Percentiles rank a stretch among this genome's conserved stretches.
These are phyloP conservation scores for Anthracocystis setariae DNA, from an alignment of 1,284 basidiomycete genomes.

Conservation along the genomic window DNA sequence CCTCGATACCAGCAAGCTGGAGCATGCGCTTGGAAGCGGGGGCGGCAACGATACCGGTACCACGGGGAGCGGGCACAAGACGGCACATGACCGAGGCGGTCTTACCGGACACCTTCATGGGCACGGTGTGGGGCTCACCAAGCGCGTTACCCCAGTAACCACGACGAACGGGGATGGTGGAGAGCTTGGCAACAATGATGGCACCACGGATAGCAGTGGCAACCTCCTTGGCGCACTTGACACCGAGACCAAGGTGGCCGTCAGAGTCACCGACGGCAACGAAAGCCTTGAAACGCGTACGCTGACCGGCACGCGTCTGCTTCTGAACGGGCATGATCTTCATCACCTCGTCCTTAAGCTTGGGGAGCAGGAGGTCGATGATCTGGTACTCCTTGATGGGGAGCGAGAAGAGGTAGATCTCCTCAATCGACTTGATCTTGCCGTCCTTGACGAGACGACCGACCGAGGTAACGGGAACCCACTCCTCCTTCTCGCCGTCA, in stretches of 20 bases:
- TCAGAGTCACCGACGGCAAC: slow-evolving; percentile 96
- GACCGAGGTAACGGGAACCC: slow-evolving; percentile 98
- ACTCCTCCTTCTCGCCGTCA: slow-evolving; percentile 92
- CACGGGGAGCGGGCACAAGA: slow-evolving; percentile 94
- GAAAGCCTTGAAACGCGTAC: slow-evolving; percentile 99
- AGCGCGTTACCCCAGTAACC: slow-evolving; percentile 90
- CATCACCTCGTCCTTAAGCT: slow-evolving; percentile 87
- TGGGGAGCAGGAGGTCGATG: slow-evolving; percentile 67
- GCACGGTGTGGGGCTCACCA: slow-evolving; percentile 98
- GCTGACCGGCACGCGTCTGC: slow-evolving; percentile 99
- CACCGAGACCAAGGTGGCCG: slow-evolving; percentile 98
- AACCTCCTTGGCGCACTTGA: slow-evolving; percentile 99
- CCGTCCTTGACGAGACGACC: slow-evolving; percentile 99
- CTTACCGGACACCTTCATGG: slow-evolving; percentile 98
- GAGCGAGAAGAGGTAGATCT: slow-evolving; percentile 99
- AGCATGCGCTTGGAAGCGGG: slow-evolving; percentile 96
- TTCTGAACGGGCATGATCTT: slow-evolving; percentile 99
- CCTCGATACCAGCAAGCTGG: slow-evolving; percentile 96
- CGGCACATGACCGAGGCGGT: slow-evolving; percentile 99
- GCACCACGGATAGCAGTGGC: slow-evolving; percentile 98
- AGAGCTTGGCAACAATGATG: slow-evolving; percentile 95
- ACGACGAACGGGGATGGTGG: slow-evolving; percentile 93
- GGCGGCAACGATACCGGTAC: slow-evolving; percentile 99
- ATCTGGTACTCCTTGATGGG: slow-evolving; percentile 72
- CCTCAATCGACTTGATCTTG: slow-evolving; percentile 99